Percentiles rank a stretch among this genome's conserved stretches.
Evolutionary conservation across 352 stramenopile species (phyloP).

Genomic region (Globisporangium radiosum): DNA sequence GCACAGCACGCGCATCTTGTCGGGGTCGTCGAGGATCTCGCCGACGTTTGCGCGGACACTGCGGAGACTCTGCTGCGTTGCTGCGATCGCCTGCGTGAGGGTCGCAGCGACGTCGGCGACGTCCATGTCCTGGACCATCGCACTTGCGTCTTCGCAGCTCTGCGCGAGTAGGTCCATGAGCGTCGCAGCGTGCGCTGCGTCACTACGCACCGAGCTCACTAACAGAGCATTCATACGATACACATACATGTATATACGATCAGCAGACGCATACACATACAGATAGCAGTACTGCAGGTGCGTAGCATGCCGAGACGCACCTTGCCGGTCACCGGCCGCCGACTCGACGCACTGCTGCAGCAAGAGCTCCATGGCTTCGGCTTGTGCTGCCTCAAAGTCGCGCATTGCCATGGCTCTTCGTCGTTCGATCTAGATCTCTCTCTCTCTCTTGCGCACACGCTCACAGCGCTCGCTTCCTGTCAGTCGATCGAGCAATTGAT

Average conservation of each 20-base stretch:
- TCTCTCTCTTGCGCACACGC: no score
- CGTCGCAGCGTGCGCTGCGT: constrained; percentile 26
- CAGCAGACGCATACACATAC: background rate
- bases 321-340: constrained; percentile 6
- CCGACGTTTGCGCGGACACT: constrained; percentile 45
- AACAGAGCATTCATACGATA: background rate
- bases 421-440: background rate
- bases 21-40: constrained; percentile 53
- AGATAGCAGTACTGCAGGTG: background rate
- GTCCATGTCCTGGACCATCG: constrained; percentile 39
- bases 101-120: constrained; percentile 43
- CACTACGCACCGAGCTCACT: constrained; percentile 1
- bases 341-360: constrained; percentile 40
- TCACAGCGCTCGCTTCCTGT: no score
- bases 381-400: constrained; percentile 44
- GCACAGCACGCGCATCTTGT: constrained; percentile 51
- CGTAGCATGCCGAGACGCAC: background rate
- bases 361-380: constrained; percentile 47
- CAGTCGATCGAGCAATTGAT: no score
- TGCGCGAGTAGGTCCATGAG: constrained; percentile 64
- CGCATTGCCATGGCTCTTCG: constrained; percentile 5
- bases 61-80: constrained; percentile 61
- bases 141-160: constrained; percentile 55
- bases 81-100: constrained; percentile 45
- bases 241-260: no score